Evolutionary conservation across 1,139 yeast genomes (phyloP), one percentile per base, ranked within the genome.

Genomic region (Debaryomyces fabryi): DNA sequence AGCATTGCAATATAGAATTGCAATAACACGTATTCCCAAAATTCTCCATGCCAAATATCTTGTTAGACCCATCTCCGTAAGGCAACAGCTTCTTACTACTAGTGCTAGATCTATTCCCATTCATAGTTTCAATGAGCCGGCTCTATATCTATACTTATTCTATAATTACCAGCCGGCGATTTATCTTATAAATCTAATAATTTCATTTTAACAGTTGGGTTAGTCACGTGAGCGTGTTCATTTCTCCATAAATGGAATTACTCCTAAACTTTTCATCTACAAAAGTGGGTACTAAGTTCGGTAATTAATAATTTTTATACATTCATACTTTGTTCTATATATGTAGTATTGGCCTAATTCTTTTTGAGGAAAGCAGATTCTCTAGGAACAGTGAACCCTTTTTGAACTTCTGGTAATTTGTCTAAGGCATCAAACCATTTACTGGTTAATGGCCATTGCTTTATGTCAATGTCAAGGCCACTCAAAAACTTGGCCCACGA

Each of bases 1-100:
- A 78, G 58, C 96, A 90, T 65, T 93, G 99, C 25, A 93, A 70
- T 24, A 93, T 87, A 8, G 97, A 90, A 61, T 93, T 93, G 67
- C 96, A 90, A 67, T 93, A 93, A 69, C 99, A 92, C 0, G 96
- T 92, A 65, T 88, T 86, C 29, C 98, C 97, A 65, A 91, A 92
- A 67, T 93, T 93, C 65, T 93, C 98, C 82, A 92, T 85, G 5
- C 99, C 99, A 68, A 86, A 93, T 36, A 91, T 80, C 67, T 91
- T 86, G 51, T 78, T 72, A 12, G 83, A 71, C 1, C 91, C 92
- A 63, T 83, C 85, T 4, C 90, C 91, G 59, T 67, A 82, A 4
- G 76, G 79, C 38, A 67, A 48, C 30, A n/a, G 16, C 20, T 34
- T 25, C 21, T 39, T 24, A 13, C 7, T 32, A 12, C 5, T 42